A percentile compares a stretch with the other conserved stretches of the same genome.
These are phyloP conservation scores for Poa pratensis DNA, from an alignment of 176 grass and related monocot species.

Conservation along the genomic window DNA sequence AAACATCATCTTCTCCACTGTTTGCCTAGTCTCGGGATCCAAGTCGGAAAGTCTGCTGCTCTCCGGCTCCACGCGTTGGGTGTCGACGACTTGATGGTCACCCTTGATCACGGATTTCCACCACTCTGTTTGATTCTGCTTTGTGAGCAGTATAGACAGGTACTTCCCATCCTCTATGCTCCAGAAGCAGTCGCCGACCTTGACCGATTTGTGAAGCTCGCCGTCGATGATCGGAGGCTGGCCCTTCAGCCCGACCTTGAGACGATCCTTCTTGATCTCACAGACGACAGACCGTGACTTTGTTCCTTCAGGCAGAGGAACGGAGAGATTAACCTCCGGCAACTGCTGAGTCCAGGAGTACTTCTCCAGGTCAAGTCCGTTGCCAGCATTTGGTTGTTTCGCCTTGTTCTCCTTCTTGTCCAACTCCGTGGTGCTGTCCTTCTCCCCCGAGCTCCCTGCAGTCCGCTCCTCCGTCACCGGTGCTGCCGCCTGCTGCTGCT, in stretches of 20 bases:
- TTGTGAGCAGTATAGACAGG: conserved; percentile 74
- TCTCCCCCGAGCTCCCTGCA: too few species aligned
- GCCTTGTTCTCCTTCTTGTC: too few species aligned
- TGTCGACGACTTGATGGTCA: conserved; percentile 88
- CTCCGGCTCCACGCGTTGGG: conserved; percentile 82
- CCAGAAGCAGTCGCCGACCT: conserved; percentile 91
- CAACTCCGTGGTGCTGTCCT: too few species aligned
- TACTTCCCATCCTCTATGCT: conserved; percentile 94
- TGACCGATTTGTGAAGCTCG: conserved; percentile 73
- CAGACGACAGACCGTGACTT: conserved; percentile 85
- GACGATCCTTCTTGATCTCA: conserved; percentile 84
- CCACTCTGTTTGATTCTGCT: conserved; percentile 97
- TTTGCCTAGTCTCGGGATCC: conserved; percentile 94
- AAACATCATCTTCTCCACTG: conserved; percentile 99
- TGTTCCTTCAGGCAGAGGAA: conserved; percentile 85
- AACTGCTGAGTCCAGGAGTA: conserved; percentile 94
- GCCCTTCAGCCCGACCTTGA: conserved; percentile 90
- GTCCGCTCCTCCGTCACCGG: too few species aligned
- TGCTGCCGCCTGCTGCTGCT: too few species aligned
- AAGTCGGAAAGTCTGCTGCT: conserved; percentile 84
- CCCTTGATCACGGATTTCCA: conserved; percentile 86
- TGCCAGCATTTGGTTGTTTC: conserved; percentile 69
- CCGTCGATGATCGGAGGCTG: conserved; percentile 87
- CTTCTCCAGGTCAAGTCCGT: conserved; percentile 96
- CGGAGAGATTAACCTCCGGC: conserved; percentile 70